Evolutionary conservation across 371 early-diverging fungal species (phyloP).

Genomic region (Mortierella sp.): DNA sequence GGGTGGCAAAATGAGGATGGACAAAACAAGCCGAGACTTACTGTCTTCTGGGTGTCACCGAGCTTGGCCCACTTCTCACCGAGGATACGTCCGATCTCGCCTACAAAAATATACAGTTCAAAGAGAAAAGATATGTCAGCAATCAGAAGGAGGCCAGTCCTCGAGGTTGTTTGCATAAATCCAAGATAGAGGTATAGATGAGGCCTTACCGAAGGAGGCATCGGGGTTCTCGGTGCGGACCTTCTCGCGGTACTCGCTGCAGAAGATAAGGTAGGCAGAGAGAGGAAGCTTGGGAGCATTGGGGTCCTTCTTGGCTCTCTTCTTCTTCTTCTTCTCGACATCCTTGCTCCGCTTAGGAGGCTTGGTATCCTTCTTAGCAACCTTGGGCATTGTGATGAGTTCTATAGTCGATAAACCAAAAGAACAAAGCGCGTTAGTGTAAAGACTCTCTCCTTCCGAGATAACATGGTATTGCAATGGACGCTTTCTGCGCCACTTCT

Average conservation of each 20-base stretch:
- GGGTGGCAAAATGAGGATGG: constrained; percentile 9
- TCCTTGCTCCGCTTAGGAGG: constrained; percentile 41
- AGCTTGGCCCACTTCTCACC: constrained; percentile 84
- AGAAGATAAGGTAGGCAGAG: constrained; percentile 87
- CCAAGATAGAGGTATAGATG: background rate
- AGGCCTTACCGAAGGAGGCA: constrained; percentile 76
- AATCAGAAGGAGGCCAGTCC: background rate
- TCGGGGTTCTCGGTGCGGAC: constrained; percentile 83
- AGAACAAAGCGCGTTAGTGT: constrained; percentile 4
- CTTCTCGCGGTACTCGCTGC: constrained; percentile 73
- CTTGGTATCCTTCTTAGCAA: constrained; percentile 43
- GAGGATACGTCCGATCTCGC: constrained; percentile 79
- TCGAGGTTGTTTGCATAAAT: background rate
- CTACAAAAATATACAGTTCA: constrained; percentile 33
- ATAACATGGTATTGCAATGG: background rate
- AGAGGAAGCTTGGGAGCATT: constrained; percentile 85
- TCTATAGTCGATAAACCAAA: background rate
- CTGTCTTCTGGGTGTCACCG: constrained; percentile 69
- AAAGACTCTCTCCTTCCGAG: background rate
- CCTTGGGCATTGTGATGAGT: constrained; percentile 43
- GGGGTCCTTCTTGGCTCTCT: constrained; percentile 68
- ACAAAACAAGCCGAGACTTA: constrained; percentile 42
- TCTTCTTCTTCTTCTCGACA: constrained; percentile 28
- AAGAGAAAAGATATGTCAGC: constrained; percentile 8
- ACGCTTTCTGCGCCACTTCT: background rate